Conservation (phyloP, 73 alveolate species). For the Loxodes magnus region DNA sequence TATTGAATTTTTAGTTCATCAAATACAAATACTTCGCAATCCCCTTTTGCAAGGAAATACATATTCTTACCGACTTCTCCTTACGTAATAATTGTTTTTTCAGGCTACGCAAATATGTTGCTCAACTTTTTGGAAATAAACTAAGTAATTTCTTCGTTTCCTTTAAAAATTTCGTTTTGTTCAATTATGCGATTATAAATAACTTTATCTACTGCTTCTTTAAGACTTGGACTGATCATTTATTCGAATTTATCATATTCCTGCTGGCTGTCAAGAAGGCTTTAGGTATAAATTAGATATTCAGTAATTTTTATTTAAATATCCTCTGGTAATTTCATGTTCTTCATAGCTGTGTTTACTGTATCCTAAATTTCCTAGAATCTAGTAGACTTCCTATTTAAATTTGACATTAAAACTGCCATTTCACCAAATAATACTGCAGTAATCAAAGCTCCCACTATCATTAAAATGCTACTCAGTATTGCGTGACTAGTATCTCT, state of each 20-base stretch:
- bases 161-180: constrained; percentile 2
- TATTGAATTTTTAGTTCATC: constrained; percentile 7
- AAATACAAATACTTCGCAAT: constrained; percentile 5
- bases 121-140: constrained; percentile 14
- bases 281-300: constrained; percentile 2
- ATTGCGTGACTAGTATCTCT: constrained; percentile 15
- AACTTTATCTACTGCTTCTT: constrained; percentile 1
- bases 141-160: constrained; percentile 7
- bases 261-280: constrained; percentile 5
- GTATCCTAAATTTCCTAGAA: constrained; percentile 21
- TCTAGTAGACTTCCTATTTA: background rate
- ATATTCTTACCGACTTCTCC: constrained; percentile 16
- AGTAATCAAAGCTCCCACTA: constrained; percentile 37
- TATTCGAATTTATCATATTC: constrained; percentile 15
- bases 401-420: constrained; percentile 15
- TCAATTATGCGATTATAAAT: constrained; percentile 13
- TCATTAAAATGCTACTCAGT: constrained; percentile 11
- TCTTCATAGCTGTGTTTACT: constrained; percentile 20
- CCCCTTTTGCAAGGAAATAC: constrained; percentile 19
- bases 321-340: constrained; percentile 5
- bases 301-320: background rate
- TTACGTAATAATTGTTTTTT: constrained; percentile 24
- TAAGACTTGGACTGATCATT: constrained; percentile 15
- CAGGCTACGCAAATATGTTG: constrained; percentile 21
- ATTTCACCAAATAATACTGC: constrained; percentile 35